Base-by-base conservation (phyloP, 2,329 filamentous ascomycete species). In the Fusarium sp. region DNA sequence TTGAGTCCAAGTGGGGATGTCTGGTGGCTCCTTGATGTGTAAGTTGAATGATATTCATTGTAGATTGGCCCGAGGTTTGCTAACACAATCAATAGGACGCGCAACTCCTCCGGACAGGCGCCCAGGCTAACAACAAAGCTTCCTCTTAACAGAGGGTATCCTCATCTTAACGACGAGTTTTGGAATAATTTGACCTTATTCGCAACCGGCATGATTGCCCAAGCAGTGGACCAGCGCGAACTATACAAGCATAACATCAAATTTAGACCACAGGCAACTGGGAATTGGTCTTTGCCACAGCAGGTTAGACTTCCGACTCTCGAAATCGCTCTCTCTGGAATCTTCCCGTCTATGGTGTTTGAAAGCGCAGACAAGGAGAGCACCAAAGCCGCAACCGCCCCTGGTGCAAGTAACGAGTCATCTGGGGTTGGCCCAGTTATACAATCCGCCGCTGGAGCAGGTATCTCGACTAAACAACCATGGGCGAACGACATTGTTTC, bases 11-110 rank as follows among this genome's bases (percentile, higher is more conserved):
- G 85, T 73, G 92, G 92, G 53, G 92, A 96, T 75, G 86, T 85
- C 64, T 97, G 92, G 92, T 94, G 90, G 89, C 81, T 94, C 62
- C 82, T 93, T 54, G 86, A 90, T 77, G 77, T 87, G 84, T 89
- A 80, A 80, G 85, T 57, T 49, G 15, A 33, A 9, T 48, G 11
- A 17, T n/a, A 19, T 20, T 37, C 35, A 30, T 26, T 15, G n/a
- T 26, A 22, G 19, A 17, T n/a, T 40, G 32, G 13, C 28, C 20
- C 43, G 39, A 35, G 17, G n/a, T 47, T 54, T 49, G 50, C 71
- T 75, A 62, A 75, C 56, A 48, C 33, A 11, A 5, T 44, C 20
- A 14, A 13, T 33, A 79, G 78, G 30, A 74, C 75, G 52, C 73
- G 72, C 19, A 66, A 68, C 26, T 68, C 72, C 32, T 51, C 71